Evolutionary conservation across 352 stramenopile species (phyloP), one percentile per base, ranked within the genome.

Genomic region (Phytopythium aichiense): DNA sequence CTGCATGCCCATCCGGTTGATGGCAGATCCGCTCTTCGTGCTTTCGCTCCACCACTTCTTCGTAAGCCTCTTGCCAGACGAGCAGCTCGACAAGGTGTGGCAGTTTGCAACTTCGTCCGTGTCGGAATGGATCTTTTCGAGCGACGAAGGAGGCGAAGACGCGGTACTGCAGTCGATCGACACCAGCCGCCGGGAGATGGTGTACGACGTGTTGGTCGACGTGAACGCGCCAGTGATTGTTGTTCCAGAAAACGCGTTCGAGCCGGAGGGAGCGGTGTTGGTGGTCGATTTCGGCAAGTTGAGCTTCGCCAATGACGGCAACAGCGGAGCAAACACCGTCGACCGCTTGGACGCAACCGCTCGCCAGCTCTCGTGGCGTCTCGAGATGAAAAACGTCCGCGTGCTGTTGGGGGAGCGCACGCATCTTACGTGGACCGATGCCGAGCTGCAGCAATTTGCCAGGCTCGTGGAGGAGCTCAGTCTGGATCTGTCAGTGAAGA

Each of bases 41-140:
- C 64, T 91, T 37, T 77, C 80, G 28, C 51, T 93, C 16, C 67
- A 85, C n/a, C 62, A 73, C 15, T 94, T 94, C 56, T 92, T 94
- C 56, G 62, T 78, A 40, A 87, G 81, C 48, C 66, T 88, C 43
- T 37, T 92, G 16, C 72, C 81, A 12, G 79, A 89, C 8, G 76
- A 88, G 31, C 75, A 94, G 57, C 65, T 91, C 13, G 82, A 94
- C 31, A 80, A 77, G 40, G 83, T 89, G 11, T 94, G 86, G 86
- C 82, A 72, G 48, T 92, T 91, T 51, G 84, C 84, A 35, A 94
- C 86, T 30, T 91, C 79, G 45, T 93, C 86, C 28, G 81, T 94
- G 11, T 77, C 83, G 7, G 79, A 91, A 22, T 94, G 83, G 77
- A 87, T 94, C 45, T 92, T 92, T 64, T 73, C 84, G 1, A 77